phyloP scores from a whole-genome alignment of 495 filamentous ascomycete species.

The Hypoxylon fuscum region DNA sequence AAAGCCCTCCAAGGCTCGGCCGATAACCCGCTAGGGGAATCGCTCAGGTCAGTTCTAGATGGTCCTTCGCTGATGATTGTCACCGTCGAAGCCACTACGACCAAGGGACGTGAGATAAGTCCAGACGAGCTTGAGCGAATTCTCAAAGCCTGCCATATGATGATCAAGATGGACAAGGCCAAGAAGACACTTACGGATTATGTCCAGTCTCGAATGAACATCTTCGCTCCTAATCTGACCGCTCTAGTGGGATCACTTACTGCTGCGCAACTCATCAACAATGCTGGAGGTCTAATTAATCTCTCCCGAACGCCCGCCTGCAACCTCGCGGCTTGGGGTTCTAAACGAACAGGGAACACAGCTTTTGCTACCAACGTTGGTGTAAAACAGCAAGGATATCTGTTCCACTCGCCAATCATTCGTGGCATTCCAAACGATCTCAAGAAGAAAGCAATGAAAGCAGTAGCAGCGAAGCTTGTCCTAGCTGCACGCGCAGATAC shows the following conservation, averaged over 20 bases:
- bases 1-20: constrained; percentile 74
- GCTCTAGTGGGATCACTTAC: constrained; percentile 92
- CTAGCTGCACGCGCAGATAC: constrained; percentile 89
- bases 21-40: constrained; percentile 77
- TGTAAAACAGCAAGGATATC: constrained; percentile 89
- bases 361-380: constrained; percentile 96
- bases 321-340: constrained; percentile 89
- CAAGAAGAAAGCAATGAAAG: constrained; percentile 94
- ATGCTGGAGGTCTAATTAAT: constrained; percentile 85
- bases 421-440: constrained; percentile 82
- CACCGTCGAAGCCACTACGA: constrained; percentile 92
- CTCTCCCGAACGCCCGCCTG: constrained; percentile 92
- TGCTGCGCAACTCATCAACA: constrained; percentile 94
- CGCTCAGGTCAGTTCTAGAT: constrained; percentile 82
- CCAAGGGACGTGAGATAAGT: constrained; percentile 78
- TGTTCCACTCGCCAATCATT: constrained; percentile 91
- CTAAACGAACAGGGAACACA: constrained; percentile 80
- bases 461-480: constrained; percentile 91
- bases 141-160: constrained; percentile 83
- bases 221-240: constrained; percentile 96
- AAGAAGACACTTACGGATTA: constrained; percentile 90
- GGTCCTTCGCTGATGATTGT: constrained; percentile 94
- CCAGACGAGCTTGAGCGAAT: constrained; percentile 78
- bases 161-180: constrained; percentile 83
- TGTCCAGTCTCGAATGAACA: constrained; percentile 95